These are phyloP conservation scores for Phytophthora tentaculata DNA, from an alignment of 352 stramenopile species.

Conservation along the genomic window DNA sequence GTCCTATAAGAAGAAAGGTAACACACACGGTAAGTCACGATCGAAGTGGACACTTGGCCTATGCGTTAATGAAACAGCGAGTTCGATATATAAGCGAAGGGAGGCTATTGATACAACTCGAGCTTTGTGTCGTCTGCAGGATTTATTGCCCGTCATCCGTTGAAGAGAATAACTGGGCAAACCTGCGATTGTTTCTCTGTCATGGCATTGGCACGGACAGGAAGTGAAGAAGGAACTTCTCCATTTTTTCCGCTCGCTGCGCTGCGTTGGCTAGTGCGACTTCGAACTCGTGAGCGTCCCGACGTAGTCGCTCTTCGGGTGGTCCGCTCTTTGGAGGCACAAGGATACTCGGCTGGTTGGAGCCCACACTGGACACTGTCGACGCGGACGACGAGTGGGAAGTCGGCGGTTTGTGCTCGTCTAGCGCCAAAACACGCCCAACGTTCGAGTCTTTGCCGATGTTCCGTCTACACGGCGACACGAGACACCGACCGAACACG, in stretches of 20 bases:
- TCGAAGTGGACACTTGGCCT: conserved; percentile 19
- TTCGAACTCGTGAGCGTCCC: conserved; percentile 62
- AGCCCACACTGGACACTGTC: conserved; percentile 37
- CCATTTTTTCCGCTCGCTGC: conserved; percentile 75
- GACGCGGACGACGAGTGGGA: conserved; percentile 49
- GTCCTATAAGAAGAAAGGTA: conserved; percentile 62
- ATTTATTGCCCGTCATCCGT: conserved; percentile 14
- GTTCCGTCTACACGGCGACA: conserved; percentile 50
- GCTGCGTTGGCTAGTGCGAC: conserved; percentile 55
- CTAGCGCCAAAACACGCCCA: conserved; percentile 24
- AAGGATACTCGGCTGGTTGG: conserved; percentile 39
- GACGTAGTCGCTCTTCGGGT: conserved; percentile 60
- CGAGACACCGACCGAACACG: conserved; percentile 78
- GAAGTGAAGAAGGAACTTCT: conserved; percentile 72
- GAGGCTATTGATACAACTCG: conserved; percentile 35
- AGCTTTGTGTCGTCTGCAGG: conserved; percentile 20
- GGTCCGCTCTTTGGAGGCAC: conserved; percentile 31
- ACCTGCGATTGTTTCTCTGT: conserved; percentile 24
- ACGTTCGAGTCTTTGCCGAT: conserved; percentile 20
- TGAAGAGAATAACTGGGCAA: conserved; percentile 4
- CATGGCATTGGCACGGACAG: conserved; percentile 60
- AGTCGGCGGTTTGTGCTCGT: conserved; percentile 27
- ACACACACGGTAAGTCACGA: conserved; percentile 18
- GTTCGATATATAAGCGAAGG: conserved; percentile 32
- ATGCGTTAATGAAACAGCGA: conserved; percentile 38